These are phyloP conservation scores for Microcos paniculata DNA, from an alignment of 345 rosid species.

Conservation along the genomic window DNA sequence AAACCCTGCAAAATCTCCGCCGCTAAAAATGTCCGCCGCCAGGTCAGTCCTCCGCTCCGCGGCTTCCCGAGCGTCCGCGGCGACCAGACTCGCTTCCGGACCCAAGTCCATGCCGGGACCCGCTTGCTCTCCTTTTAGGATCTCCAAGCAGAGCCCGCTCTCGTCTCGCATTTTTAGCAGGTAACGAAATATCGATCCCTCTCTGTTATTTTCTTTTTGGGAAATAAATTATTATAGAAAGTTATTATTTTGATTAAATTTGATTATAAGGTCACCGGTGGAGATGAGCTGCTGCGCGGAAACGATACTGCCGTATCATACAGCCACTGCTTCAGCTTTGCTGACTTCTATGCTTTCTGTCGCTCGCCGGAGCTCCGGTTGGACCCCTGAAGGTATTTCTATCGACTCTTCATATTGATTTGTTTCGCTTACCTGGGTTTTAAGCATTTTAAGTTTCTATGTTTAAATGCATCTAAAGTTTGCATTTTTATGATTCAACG, in stretches of 20 bases:
- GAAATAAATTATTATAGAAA: neutral
- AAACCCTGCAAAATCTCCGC: neutral
- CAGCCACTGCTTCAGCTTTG: constrained; percentile 84
- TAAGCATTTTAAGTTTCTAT: neutral
- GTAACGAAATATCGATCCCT: constrained; percentile 28
- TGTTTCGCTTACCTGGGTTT: neutral
- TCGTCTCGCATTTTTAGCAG: constrained; percentile 70
- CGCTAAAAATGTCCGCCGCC: constrained; percentile 55
- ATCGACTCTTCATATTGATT: neutral
- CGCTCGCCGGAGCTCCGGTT: constrained; percentile 51
- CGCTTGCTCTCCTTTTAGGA: constrained; percentile 40
- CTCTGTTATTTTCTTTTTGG: neutral
- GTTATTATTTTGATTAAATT: neutral
- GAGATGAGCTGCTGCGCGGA: constrained; percentile 77
- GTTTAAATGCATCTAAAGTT: neutral
- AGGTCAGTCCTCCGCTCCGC: constrained; percentile 65
- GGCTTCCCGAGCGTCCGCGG: constrained; percentile 30
- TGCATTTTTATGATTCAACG: neutral
- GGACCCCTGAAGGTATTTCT: constrained; percentile 63
- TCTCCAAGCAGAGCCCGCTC: constrained; percentile 47
- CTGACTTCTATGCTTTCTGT: constrained; percentile 81
- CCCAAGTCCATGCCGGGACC: constrained; percentile 35
- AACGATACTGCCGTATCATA: constrained; percentile 80
- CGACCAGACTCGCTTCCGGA: constrained; percentile 34
- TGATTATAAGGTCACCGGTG: constrained; percentile 59